Base-by-base conservation (phyloP, 495 filamentous ascomycete genomes). In the Oidiodendron maius region DNA sequence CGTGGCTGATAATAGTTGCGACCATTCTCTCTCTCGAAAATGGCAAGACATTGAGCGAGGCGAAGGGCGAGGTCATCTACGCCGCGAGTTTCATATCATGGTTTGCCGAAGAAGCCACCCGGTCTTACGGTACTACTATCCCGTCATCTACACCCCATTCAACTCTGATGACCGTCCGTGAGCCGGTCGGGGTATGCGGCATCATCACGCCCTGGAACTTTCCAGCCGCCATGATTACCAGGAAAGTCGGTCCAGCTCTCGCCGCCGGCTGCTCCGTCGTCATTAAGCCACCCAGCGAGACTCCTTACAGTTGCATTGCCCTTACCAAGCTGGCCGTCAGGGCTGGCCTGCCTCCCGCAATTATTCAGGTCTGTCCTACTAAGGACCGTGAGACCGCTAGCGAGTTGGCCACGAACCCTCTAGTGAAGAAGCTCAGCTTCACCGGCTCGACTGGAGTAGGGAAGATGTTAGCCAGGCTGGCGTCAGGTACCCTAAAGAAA, bases 381-480 rank as follows among this genome's bases (percentile, higher is more conserved):
- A 68, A 75, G 10, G 83, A 83, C 40, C 84, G 80, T 0, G 73
- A 78, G 6, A 51, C 72, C 3, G 65, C 85, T 25, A 80, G 77
- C 45, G 72, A 37, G 28, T 21, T 47, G 15, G 26, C 39, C n/a
- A 78, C 76, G 2, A 72, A 82, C 62, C 74, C 81, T 0, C 75
- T 76, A 3, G 72, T 95, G 43, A 76, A 81, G 59, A 93, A 95
- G 64, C 66, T 95, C 25, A 89, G 84, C 4, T 95, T 95, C 67
- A 95, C 89, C 2, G 89, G 89, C 26, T 87, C 82, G 12, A 95
- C 89, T 0, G 68, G 70, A 13, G 86, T 95, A 12, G 89, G 89
- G n/a, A 89, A 83, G 56, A 71, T 95, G 2, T 71, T 95, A 23
- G 87, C 87, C 81, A 79, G 82, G 62, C 86, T 90, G 66, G 77